Conservation (phyloP, 768 basidiomycete genomes). For the Chalciporus pseudorubinellus region DNA sequence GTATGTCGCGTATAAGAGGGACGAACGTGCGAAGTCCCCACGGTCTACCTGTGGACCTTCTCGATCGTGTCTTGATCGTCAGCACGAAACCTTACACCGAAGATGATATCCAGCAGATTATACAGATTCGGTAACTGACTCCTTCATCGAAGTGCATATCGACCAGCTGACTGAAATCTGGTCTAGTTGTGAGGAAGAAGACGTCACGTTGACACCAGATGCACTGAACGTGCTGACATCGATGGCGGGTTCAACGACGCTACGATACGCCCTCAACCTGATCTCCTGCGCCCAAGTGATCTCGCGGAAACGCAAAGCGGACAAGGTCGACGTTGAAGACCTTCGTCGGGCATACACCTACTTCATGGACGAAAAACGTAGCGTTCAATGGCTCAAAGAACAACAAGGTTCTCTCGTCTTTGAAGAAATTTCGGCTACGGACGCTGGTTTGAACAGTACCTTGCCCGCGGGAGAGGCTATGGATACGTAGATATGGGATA, state of each 20-base stretch:
- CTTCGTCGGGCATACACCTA: slow-evolving; percentile 80
- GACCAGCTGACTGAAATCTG: slow-evolving; percentile 6
- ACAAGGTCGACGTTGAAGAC: slow-evolving; percentile 82
- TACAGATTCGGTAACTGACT: slow-evolving; percentile 71
- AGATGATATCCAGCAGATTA: slow-evolving; percentile 87
- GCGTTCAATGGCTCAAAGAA: slow-evolving; percentile 88
- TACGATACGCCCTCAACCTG: slow-evolving; percentile 91
- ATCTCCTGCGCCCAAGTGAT: slow-evolving; percentile 91
- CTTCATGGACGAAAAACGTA: slow-evolving; percentile 92
- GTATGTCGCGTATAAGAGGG: slow-evolving; percentile 91
- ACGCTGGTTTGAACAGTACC: slow-evolving; percentile 30
- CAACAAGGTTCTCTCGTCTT: slow-evolving; percentile 74
- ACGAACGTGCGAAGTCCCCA: slow-evolving; percentile 95
- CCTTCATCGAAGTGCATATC: background rate
- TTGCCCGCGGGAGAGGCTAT: slow-evolving; percentile 31
- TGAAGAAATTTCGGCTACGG: slow-evolving; percentile 55
- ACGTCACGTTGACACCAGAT: slow-evolving; percentile 74
- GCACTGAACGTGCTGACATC: slow-evolving; percentile 79
- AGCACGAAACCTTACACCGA: slow-evolving; percentile 83
- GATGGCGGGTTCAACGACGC: slow-evolving; percentile 86
- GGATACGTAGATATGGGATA: slow-evolving; percentile 28
- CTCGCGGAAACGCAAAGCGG: slow-evolving; percentile 77
- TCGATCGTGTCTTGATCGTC: slow-evolving; percentile 95
- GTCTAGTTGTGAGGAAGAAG: slow-evolving; percentile 87
- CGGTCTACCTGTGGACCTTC: slow-evolving; percentile 89